Base-by-base conservation (phyloP, 164 flowering plant species). In the Aristolochia fimbriata region DNA sequence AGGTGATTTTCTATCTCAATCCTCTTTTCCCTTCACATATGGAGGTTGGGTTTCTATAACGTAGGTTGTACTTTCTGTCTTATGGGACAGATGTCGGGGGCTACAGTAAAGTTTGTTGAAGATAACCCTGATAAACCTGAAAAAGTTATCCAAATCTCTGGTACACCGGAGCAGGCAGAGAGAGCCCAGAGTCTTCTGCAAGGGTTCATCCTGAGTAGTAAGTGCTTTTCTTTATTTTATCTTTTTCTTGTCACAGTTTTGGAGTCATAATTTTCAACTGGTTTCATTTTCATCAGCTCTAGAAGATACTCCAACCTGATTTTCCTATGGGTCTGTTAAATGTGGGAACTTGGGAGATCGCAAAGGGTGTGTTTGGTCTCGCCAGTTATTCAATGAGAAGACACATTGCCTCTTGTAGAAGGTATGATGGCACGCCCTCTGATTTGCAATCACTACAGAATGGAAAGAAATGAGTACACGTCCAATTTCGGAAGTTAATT, bases 101-200 rank as follows among this genome's bases (percentile, higher is more conserved):
- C 96, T 23, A 88, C 61, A 54, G 84, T 91, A 31, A 81, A 67
- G 55, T 79, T 88, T 46, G 71, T 91, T 17, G 96, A 91, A 61
- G 87, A 84, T 71, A 65, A 71, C 60, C 76, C 88, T 37, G 97
- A 85, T 20, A 70, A 10, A 33, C 72, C 86, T 13, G 81, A 86
- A 63, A 90, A 81, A 69, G 67, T 77, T 22, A 84, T 94, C 64
- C 86, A 82, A 67, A 88, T 94, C 77, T 82, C 97, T 0, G 99
- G 99, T 23, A 75, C 88, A 54, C 99, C 93, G 22, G 99, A 94
- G 73, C 97, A 94, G 74, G 84, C 85, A n/a, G 97, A 87, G 79
- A 83, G 83, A 80, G 99, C 99, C 41, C 93, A 94, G 78, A 94
- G 93, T 71, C 78, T 94, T 74, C 91, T 94, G 56, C 99, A 91